A percentile compares a stretch with the other conserved stretches of the same genome.
These are phyloP conservation scores for Lachancea thermotolerans DNA, from an alignment of 805 yeast genomes.

Conservation along the genomic window DNA sequence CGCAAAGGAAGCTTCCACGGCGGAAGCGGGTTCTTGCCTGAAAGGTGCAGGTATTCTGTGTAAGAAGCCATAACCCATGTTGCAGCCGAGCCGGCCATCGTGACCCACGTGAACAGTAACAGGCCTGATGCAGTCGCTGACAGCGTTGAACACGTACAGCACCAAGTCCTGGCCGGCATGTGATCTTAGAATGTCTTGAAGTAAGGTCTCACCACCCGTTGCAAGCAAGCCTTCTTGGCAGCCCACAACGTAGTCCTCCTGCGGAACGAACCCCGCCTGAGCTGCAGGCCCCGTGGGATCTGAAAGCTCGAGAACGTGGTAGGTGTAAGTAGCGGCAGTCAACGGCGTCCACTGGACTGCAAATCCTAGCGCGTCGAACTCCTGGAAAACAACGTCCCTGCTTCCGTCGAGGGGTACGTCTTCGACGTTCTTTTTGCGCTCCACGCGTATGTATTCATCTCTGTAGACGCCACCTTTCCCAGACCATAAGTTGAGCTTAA, in stretches of 20 bases:
- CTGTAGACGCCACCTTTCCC: slow-evolving; percentile 72
- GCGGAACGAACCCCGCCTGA: slow-evolving; percentile 73
- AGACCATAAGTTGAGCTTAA: slow-evolving; percentile 67
- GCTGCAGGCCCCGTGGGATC: slow-evolving; percentile 72
- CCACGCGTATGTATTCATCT: slow-evolving; percentile 30
- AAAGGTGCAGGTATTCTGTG: slow-evolving; percentile 67
- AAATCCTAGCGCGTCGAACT: slow-evolving; percentile 52
- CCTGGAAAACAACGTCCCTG: slow-evolving; percentile 15
- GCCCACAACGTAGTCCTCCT: slow-evolving; percentile 82
- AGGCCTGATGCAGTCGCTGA: slow-evolving; percentile 78
- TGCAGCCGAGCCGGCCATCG: slow-evolving; percentile 81
- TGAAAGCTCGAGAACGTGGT: slow-evolving; percentile 75
- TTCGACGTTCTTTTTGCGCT: slow-evolving; percentile 30
- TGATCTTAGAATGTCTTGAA: slow-evolving; percentile 59
- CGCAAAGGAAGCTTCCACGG: slow-evolving; percentile 7
- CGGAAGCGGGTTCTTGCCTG: background rate
- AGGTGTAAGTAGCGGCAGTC: slow-evolving; percentile 69
- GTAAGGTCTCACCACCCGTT: slow-evolving; percentile 78
- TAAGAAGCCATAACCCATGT: slow-evolving; percentile 86
- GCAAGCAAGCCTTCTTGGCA: slow-evolving; percentile 79
- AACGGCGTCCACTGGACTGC: slow-evolving; percentile 73
- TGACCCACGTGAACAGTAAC: slow-evolving; percentile 82
- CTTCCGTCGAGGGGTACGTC: slow-evolving; percentile 23
- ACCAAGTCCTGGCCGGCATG: slow-evolving; percentile 41
- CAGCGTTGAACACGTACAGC: slow-evolving; percentile 80